A percentile compares a stretch with the other conserved stretches of the same genome.
phyloP scores from a whole-genome alignment of 1,139 yeast species.

The Casaregolazyma lundiana region DNA sequence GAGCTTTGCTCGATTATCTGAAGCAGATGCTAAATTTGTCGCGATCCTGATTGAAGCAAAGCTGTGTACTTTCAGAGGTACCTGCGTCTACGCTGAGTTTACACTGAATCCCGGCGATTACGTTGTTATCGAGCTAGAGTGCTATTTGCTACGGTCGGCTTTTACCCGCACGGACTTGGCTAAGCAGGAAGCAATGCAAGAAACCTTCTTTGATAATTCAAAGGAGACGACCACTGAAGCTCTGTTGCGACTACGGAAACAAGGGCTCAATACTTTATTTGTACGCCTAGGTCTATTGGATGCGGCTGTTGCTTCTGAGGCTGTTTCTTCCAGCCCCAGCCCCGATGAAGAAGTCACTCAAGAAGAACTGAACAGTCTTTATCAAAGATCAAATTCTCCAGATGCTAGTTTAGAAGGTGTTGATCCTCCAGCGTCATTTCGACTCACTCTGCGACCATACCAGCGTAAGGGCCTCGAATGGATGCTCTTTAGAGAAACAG shows the following conservation, averaged over 20 bases:
- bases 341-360: constrained; percentile 48
- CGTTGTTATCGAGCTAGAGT: constrained; percentile 58
- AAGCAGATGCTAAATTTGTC: constrained; percentile 62
- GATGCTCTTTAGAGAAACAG: constrained; percentile 57
- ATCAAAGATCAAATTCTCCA: constrained; percentile 52
- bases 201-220: constrained; percentile 26
- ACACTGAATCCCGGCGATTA: constrained; percentile 66
- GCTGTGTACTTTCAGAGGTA: constrained; percentile 52
- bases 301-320: constrained; percentile 19
- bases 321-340: constrained; percentile 16
- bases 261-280: constrained; percentile 54
- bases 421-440: constrained; percentile 62
- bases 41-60: constrained; percentile 60
- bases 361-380: constrained; percentile 73
- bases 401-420: constrained; percentile 52
- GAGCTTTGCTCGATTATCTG: constrained; percentile 77
- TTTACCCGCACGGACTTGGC: constrained; percentile 19
- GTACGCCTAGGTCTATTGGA: constrained; percentile 40
- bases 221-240: constrained; percentile 55
- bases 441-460: constrained; percentile 56
- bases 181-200: constrained; percentile 4
- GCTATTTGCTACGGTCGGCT: constrained; percentile 51
- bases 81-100: constrained; percentile 55
- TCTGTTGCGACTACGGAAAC: constrained; percentile 49
- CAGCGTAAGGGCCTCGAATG: constrained; percentile 79